Evolutionary conservation across 2,329 filamentous ascomycete species (phyloP), one percentile per base, ranked within the genome.

Genomic region (Colletotrichum lentis): DNA sequence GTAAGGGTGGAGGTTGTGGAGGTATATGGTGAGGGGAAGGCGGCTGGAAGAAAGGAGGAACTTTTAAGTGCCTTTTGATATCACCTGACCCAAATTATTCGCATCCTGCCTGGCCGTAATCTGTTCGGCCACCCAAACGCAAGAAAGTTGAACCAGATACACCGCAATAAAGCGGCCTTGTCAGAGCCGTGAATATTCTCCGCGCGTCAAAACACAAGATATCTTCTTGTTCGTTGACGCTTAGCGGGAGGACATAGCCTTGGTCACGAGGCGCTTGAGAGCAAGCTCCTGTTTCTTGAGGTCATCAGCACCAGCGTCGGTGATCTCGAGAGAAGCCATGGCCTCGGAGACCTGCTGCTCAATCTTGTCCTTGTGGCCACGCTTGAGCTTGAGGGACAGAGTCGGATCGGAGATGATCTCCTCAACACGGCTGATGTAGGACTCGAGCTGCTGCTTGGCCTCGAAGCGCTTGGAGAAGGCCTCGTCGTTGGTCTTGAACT

Each of bases 251-350:
- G 93, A 90, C 93, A 97, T 97, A 77, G 92, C 94, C 91, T 98
- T 99, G 84, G 96, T 99, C 77, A 99, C 94, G 75, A 97, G 89
- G 78, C 96, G 89, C 93, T 98, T 99, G 73, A 99, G 89, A 70
- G 94, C 94, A 74, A 99, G 87, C 88, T 99, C 96, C 91, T 97
- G 97, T 93, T 98, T 98, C 93, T 97, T 98, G 76, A 99, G 87
- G 80, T 99, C 96, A 76, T 99, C 96, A 70, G 94, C 92, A 71
- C 85, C 84, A 66, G 93, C 92, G 75, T 99, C 96, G 83, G 95
- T 92, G 78, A 99, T 85, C 90, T 99, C 96, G 72, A 99, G 92
- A 84, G 96, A 91, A 73, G 89, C 92, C 96, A 99, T 98, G 76
- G 96, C 96, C 77, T 99, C 96, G 82, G 91, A 95, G 76, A 99